phyloP scores from a whole-genome alignment of 805 yeast genomes.

The Candida silvicultrix region DNA sequence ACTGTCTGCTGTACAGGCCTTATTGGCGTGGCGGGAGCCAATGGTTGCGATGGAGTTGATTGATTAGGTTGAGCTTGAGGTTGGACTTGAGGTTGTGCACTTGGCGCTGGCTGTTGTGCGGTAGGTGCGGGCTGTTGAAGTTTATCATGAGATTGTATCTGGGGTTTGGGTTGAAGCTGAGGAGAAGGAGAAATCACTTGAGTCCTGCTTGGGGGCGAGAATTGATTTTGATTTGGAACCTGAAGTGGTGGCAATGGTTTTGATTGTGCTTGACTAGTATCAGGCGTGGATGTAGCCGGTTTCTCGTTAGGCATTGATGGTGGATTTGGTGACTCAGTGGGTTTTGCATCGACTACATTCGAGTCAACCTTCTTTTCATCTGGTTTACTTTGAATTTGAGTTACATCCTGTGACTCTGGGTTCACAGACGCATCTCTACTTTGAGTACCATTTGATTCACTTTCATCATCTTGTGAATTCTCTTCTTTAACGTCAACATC shows the following conservation, averaged over 20 bases:
- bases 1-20: background rate
- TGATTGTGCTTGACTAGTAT: background rate
- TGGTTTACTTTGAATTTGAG: background rate
- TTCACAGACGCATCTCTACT: slow-evolving; percentile 1
- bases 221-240: slow-evolving; percentile 1
- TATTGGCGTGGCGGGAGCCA: background rate
- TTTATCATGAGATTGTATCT: background rate
- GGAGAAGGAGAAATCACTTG: background rate
- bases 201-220: background rate
- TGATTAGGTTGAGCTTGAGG: background rate
- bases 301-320: too few relatives aligned
- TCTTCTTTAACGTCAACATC: background rate
- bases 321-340: too few relatives aligned
- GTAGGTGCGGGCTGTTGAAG: too few relatives aligned
- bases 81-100: background rate
- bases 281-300: too few relatives aligned
- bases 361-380: background rate
- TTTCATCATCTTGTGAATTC: slow-evolving; percentile 4
- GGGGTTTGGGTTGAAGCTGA: background rate
- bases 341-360: too few relatives aligned
- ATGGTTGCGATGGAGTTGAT: background rate
- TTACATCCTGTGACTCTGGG: slow-evolving; percentile 1
- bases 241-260: slow-evolving; percentile 13
- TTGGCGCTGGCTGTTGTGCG: too few relatives aligned
- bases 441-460: slow-evolving; percentile 1